Evolutionary conservation across 352 stramenopile genomes (phyloP), one percentile per base, ranked within the genome.

Genomic region (Peronospora farinosa): DNA sequence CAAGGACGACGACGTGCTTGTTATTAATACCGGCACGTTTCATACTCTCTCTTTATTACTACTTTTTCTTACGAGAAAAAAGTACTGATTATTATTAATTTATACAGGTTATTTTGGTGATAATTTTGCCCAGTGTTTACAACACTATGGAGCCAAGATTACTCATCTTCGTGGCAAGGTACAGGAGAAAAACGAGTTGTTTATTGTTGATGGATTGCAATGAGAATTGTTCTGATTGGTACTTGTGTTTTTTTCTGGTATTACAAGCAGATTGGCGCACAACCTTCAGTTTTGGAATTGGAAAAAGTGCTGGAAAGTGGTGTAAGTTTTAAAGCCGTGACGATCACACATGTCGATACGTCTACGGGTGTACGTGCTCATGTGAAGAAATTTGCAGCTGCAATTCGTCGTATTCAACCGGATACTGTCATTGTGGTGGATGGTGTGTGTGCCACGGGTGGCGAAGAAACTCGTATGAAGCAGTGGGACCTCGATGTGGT

Each of bases 391-490:
- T 73, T 85, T 48, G 67, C 78, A 15, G 67, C 67, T 0, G 49
- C 65, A 1, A 74, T 89, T 41, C 78, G 78, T 40, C 65, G 75
- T 30, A 39, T 78, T 7, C 75, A 87, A 52, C 75, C 78, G 0
- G 49, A 86, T 17, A 74, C 78, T 25, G 54, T 89, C 6, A 57
- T 87, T 37, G 66, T 89, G 3, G 73, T 89, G 38, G 78, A 89
- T 45, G 72, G 78, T 17, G 78, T 89, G 27, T 89, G 78, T 35
- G 75, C 78, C 30, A 69, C 77, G 7, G 78, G 78, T 19, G 78
- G 78, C 19, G 78, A 89, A 51, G 75, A 83, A 67, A 79, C 72
- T n/a, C 76, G 74, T 43, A 87, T 86, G 73, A 89, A 86, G 67
- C 63, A 74, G 50, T 89, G 78, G 78, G 78, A 89, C 60, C 50